These are phyloP conservation scores for Chenopodium suecicum DNA, from an alignment of 148 eudicot species.

Conservation along the genomic window DNA sequence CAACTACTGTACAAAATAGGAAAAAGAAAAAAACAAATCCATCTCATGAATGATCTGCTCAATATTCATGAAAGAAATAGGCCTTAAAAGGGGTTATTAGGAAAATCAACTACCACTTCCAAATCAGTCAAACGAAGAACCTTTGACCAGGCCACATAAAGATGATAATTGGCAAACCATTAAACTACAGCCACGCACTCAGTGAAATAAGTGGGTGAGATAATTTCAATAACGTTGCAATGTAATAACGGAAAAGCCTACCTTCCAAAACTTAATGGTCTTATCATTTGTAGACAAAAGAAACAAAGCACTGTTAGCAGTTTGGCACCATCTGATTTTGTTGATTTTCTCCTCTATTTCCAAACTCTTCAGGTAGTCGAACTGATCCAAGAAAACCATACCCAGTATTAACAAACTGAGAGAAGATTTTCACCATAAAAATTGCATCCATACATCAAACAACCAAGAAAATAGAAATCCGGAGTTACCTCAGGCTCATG, in stretches of 20 bases:
- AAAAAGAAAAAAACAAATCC: neutral
- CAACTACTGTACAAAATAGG: neutral
- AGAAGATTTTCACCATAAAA: neutral
- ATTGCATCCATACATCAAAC: neutral
- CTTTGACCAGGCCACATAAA: neutral
- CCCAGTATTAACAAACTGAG: constrained; percentile 17
- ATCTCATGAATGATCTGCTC: neutral
- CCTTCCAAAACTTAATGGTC: constrained; percentile 98
- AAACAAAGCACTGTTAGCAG: constrained; percentile 86
- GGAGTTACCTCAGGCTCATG: constrained; percentile 94
- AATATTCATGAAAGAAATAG: neutral
- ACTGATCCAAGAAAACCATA: constrained; percentile 46
- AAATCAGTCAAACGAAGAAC: neutral
- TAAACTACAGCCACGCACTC: neutral
- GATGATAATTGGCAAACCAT: neutral
- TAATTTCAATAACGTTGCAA: neutral
- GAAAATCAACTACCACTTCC: neutral
- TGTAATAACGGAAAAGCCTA: constrained; percentile 21
- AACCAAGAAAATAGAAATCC: constrained; percentile 5
- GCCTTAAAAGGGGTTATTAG: neutral
- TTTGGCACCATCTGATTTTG: constrained; percentile 97
- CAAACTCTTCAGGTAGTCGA: constrained; percentile 98
- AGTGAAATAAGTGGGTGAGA: neutral
- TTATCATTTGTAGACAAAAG: constrained; percentile 96
- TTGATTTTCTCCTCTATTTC: constrained; percentile 99